phyloP scores from a whole-genome alignment of 768 basidiomycete species.

The Solioccasus polychromus region DNA sequence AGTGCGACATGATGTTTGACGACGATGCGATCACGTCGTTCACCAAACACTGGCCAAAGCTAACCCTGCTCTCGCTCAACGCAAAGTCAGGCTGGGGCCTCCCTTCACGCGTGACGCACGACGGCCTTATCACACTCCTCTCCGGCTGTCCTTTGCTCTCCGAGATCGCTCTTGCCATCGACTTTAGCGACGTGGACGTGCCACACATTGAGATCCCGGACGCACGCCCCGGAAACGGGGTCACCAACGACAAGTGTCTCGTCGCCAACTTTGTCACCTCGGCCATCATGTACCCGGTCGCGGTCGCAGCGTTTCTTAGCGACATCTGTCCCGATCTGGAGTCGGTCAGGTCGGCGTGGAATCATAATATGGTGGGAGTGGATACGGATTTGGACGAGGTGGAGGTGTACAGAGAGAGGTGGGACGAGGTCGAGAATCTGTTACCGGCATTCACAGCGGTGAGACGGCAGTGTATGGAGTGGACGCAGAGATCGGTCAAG shows the following conservation, averaged over 20 bases:
- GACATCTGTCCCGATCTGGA: slow-evolving; percentile 21
- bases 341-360: slow-evolving; percentile 15
- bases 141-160: slow-evolving; percentile 5
- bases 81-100: slow-evolving; percentile 17
- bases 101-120: slow-evolving; percentile 16
- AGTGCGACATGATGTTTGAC: slow-evolving; percentile 19
- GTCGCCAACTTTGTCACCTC: slow-evolving; percentile 22
- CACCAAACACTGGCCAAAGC: slow-evolving; percentile 20
- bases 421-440: slow-evolving; percentile 22
- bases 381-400: slow-evolving; percentile 8
- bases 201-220: neutral
- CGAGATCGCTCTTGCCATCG: slow-evolving; percentile 18
- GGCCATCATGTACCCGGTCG: slow-evolving; percentile 13
- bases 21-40: slow-evolving; percentile 18
- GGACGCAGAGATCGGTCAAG: neutral
- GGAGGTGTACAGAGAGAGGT: slow-evolving; percentile 11
- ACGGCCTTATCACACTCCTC: slow-evolving; percentile 22
- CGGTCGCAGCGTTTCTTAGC: slow-evolving; percentile 26
- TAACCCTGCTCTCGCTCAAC: slow-evolving; percentile 17
- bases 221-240: slow-evolving; percentile 8
- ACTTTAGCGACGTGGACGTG: slow-evolving; percentile 19
- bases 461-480: slow-evolving; percentile 15
- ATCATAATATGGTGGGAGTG: neutral
- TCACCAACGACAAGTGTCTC: slow-evolving; percentile 5
- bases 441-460: slow-evolving; percentile 23